Percentiles rank a stretch among this genome's conserved stretches.
These are phyloP conservation scores for Plasmodium yoelii DNA, from an alignment of 169 alveolate genomes.

Conservation along the genomic window DNA sequence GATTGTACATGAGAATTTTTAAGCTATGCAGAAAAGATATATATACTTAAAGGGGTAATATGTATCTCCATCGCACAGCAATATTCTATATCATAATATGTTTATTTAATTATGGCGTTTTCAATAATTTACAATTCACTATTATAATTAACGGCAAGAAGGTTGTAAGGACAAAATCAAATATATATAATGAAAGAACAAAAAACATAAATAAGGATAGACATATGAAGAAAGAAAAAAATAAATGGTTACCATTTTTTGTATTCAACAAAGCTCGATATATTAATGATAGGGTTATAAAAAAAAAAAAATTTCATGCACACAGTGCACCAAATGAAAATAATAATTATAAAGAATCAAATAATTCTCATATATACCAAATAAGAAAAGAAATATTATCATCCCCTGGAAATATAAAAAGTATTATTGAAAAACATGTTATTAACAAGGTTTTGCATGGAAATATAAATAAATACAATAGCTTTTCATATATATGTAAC, in stretches of 20 bases:
- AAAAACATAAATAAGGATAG: background rate
- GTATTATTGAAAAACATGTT: constrained; percentile 18
- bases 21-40: too few species aligned
- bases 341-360: constrained; percentile 13
- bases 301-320: constrained; percentile 6
- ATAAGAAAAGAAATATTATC: constrained; percentile 44
- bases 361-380: constrained; percentile 34
- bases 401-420: constrained; percentile 3
- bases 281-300: background rate
- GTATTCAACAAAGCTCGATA: background rate
- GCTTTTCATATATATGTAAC: constrained; percentile 47
- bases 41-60: too few species aligned
- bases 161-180: background rate
- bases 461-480: constrained; percentile 36
- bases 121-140: background rate
- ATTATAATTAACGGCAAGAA: background rate
- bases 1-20: too few species aligned
- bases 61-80: background rate
- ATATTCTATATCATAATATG: background rate
- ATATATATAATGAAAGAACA: background rate
- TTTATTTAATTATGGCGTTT: background rate
- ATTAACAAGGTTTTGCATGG: constrained; percentile 18
- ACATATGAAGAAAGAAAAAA: constrained; percentile 1
- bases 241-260: background rate
- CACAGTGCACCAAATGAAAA: background rate